phyloP scores from a whole-genome alignment of 75 land plant genomes.

The Larix kaempferi region DNA sequence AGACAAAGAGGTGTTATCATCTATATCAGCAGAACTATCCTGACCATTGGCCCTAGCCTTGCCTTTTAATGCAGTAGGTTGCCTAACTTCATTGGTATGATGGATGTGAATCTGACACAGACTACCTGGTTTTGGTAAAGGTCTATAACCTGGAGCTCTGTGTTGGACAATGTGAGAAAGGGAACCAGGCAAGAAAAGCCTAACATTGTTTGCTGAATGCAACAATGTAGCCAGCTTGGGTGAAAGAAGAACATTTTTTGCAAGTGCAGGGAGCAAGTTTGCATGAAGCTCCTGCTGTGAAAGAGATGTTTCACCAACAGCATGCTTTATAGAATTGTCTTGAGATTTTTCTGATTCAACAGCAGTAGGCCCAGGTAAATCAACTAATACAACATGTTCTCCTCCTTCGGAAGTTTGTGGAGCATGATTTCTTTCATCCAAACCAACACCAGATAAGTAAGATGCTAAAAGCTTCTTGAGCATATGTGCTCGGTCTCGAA shows the following conservation, averaged over 20 bases:
- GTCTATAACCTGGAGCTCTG: conserved; percentile 88
- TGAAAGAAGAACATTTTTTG: conserved; percentile 37
- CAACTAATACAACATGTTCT: neutral
- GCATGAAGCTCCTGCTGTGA: neutral
- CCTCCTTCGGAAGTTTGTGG: neutral
- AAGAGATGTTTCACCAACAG: neutral
- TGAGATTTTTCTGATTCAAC: neutral
- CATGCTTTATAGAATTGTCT: neutral
- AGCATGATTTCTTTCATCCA: conserved; percentile 13
- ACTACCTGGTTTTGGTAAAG: conserved; percentile 82
- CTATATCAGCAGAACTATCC: neutral
- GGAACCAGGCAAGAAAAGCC: conserved; percentile 88
- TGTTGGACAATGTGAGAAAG: conserved; percentile 96
- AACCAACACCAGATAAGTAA: conserved; percentile 3
- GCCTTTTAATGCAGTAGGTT: neutral
- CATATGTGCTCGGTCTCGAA: conserved; percentile 92
- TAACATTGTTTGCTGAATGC: conserved; percentile 20
- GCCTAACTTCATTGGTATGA: neutral
- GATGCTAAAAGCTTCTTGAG: conserved; percentile 43
- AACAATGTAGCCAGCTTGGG: conserved; percentile 28
- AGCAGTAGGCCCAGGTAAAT: neutral
- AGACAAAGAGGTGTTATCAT: conserved; percentile 11
- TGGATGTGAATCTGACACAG: conserved; percentile 16
- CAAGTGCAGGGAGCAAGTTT: conserved; percentile 23
- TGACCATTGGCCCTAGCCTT: neutral